Evolutionary conservation across 2,329 filamentous ascomycete species (phyloP), one percentile per base, ranked within the genome.

Genomic region (Iodosphaeria phyllophila): DNA sequence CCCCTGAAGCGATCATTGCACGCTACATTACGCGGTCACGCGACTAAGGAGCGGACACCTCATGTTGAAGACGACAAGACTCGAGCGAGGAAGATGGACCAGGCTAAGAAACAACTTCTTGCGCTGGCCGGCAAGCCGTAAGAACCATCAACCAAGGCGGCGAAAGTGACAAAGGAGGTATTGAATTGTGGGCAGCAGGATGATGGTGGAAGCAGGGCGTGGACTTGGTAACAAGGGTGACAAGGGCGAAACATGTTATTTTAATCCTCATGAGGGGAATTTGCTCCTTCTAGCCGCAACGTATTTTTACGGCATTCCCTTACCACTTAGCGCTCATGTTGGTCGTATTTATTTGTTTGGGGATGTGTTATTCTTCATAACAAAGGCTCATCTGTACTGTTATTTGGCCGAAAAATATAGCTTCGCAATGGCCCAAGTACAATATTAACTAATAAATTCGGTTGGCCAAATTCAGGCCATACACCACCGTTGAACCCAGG

Each of bases 391-490:
- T n/a, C n/a, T n/a, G n/a, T n/a, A n/a, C n/a, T n/a, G n/a, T n/a
- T n/a, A n/a, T n/a, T n/a, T n/a, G n/a, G n/a, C n/a, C n/a, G n/a
- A n/a, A n/a, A n/a, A n/a, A n/a, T n/a, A n/a, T n/a, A n/a, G n/a
- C n/a, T n/a, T n/a, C n/a, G n/a, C n/a, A 20, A n/a, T 20, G 19
- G 19, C 19, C 19, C 19, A 5, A 20, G 8, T 20, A 11, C 12
- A 9, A 8, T 13, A 7, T 13, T 14, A 13, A 15, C 20, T 47
- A 69, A 25, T 56, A 47, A 24, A 83, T 44, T 32, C 66, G 64
- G 32, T 65, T 60, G 8, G 71, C 72, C 22, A 98, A 54, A 6
- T 74, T 64, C 35, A 78, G 63, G 1, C 82, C 86, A 52, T 95
- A 95, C 38, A 61, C 71, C 4, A 91, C 42, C 20, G 74, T 73